Base-by-base conservation (phyloP, 1,139 yeast genomes). In the Geotrichum restrictum region DNA sequence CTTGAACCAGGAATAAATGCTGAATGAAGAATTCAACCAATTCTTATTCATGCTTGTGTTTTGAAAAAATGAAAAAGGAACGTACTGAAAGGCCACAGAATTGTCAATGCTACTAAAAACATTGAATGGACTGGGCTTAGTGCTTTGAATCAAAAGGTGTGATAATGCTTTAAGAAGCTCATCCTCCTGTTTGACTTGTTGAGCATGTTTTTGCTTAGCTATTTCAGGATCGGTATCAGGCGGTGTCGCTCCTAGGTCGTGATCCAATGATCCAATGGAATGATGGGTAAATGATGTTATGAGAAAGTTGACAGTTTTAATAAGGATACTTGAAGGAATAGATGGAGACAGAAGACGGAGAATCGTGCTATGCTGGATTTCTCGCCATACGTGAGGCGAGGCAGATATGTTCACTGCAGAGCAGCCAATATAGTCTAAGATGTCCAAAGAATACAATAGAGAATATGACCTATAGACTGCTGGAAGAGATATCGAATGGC, bases 371-470 rank as follows among this genome's bases (percentile, higher is more conserved):
- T 32, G 38, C 29, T 22, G 14, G 34, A 43, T 18, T 3, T 7
- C 18, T 8, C 14, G 14, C 47, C 47, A 43, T 3, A 43, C 16
- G 5, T 11, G 5, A 11, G 18, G 6, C 10, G 31, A n/a, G 13
- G 13, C 5, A 5, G 19, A 19, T 8, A 11, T 13, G 5, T 43
- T 32, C 3, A n/a, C 47, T 3, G 47, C 31, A 1, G 31, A 22
- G 21, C 31, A 43, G 1, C 27, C 27, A 11, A 43, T 21, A 10
- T 33, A 33, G 58, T 83, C 88, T 27, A 83, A 60, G 1, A 79
- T 69, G 62, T 83, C 89, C 65, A 80, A 71, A 6, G 80, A 72
- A 60, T 76, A 77, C 0, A 78, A 62, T 3, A 81, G 67, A 1
- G 74, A 69, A 54, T 80, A 73, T 40, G 76, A 76, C 21, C 48